Percentiles rank a stretch among this genome's conserved stretches.
Conservation (phyloP, 2,329 filamentous ascomycete genomes). For the Camptophora hylomeconis region DNA sequence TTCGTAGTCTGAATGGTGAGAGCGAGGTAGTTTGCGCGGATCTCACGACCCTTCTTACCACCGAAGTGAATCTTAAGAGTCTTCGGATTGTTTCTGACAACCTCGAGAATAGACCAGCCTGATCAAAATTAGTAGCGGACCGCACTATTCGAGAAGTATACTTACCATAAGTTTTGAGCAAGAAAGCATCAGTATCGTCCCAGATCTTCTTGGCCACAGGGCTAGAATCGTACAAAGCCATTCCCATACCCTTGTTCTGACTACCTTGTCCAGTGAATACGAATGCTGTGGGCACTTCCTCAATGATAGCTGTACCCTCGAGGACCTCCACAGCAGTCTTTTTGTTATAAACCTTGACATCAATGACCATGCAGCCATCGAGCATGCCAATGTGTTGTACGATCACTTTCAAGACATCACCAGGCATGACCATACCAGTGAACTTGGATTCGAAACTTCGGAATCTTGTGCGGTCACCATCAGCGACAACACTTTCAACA, state of each 20-base stretch:
- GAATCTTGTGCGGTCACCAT: conserved; percentile 15
- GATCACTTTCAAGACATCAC: conserved; percentile 21
- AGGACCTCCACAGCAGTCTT: conserved; percentile 22
- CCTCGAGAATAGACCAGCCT: conserved; percentile 23
- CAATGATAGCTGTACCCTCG: conserved; percentile 19
- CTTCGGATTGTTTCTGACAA: conserved; percentile 28
- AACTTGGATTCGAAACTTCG: conserved; percentile 21
- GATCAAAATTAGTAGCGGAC: too few relatives aligned
- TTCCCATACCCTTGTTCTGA: conserved; percentile 28
- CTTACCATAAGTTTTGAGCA: conserved; percentile 23
- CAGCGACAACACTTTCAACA: conserved; percentile 12
- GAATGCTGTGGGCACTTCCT: conserved; percentile 23
- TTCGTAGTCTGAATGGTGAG: conserved; percentile 7
- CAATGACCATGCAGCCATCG: conserved; percentile 22
- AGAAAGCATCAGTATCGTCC: conserved; percentile 25
- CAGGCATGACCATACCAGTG: conserved; percentile 25
- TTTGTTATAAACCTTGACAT: conserved; percentile 21
- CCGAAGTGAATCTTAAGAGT: conserved; percentile 26
- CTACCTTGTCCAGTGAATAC: conserved; percentile 31
- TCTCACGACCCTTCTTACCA: conserved; percentile 20
- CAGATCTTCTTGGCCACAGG: conserved; percentile 23
- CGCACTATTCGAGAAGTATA: not conserved
- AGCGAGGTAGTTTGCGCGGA: conserved; percentile 23
- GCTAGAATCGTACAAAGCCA: conserved; percentile 27
- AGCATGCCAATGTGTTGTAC: conserved; percentile 24